Evolutionary conservation across 139 green algal species (phyloP), one percentile per base, ranked within the genome.

Genomic region (Ulvella scutata): DNA sequence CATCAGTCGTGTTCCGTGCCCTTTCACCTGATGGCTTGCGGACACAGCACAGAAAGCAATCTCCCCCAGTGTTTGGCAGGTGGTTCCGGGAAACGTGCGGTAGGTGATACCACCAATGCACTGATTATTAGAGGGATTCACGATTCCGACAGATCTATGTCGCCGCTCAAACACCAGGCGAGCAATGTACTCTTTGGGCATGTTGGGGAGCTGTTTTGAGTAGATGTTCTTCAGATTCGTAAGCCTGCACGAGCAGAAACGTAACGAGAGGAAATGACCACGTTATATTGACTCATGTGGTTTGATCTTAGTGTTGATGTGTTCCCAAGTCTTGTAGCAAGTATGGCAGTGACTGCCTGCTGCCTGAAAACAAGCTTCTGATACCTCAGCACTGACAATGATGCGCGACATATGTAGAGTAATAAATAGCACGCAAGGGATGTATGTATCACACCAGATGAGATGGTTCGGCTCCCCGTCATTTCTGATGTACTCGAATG

Each of bases 1-100:
- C 94, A 99, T 99, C 28, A 99, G 88, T 17, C 94, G 88, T 34
- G 92, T 97, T 72, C 93, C 93, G 85, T 96, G 97, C 23, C 93
- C 94, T 28, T 91, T 89, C 33, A 98, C 88, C 81, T 97, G 92
- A 83, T 98, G 90, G 28, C 81, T 90, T 10, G 89, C 88, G 20
- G 88, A 90, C n/a, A 99, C 87, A 31, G 94, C 94, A 74, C 93
- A 99, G 78, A 99, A 99, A 2, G 93, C 94, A 73, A 99, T 98
- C 86, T 99, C 94, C 0, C 85, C 94, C 75, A 99, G 91, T 21
- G 76, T 72, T 78, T 89, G 81, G 34, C 33, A 76, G 39, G 61
- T 76, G 73, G 28, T 81, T 40, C 7, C 51, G 6, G 72, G 82
- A 73, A 96, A 97, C n/a, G 88, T 81, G 26, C 92, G 77, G 79